Evolutionary conservation across 1,284 basidiomycete species (phyloP), one percentile per base, ranked within the genome.

Genomic region (Apiotrichum porosum): DNA sequence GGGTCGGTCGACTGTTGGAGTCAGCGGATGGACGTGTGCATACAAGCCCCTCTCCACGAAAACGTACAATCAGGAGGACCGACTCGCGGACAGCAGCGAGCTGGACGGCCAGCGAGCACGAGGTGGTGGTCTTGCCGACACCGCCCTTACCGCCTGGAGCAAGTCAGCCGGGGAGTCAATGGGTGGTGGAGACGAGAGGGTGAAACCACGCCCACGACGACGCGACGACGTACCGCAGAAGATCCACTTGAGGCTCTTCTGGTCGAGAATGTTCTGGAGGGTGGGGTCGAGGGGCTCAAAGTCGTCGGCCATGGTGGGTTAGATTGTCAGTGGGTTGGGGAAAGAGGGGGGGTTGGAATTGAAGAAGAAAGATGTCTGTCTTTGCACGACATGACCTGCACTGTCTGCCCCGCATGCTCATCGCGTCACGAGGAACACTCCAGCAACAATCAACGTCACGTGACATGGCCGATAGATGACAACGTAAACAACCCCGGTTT

Each of bases 101-200:
- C 66, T 95, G 91, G 50, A 94, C 91, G n/a, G 92, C 92, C 9
- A 95, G 80, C 9, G 89, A 92, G 70, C 92, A 95, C 21, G 89
- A 92, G 3, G 92, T 94, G 0, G 92, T 95, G 0, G 92, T 97
- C 87, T 75, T 72, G 85, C 88, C 89, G 60, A 94, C 89, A 77
- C 89, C 89, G 71, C 89, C 89, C 80, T 93, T 94, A 51, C 89
- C 89, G 78, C 89, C 89, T 93, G 64, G 10, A 58, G 26, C 8
- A 28, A n/a, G n/a, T n/a, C n/a, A n/a, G n/a, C n/a, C 12, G 8
- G 26, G 26, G 26, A 28, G 26, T 28, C 26, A 28, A 12, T 28
- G 26, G 26, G 6, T 6, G 12, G 26, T 28, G 8, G 8, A 28
- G 26, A n/a, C n/a, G n/a, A n/a, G 32, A 22, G 15, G 19, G 18